Evolutionary conservation across 169 alveolate species (phyloP), one percentile per base, ranked within the genome.

Genomic region (Plasmodium vivax): DNA sequence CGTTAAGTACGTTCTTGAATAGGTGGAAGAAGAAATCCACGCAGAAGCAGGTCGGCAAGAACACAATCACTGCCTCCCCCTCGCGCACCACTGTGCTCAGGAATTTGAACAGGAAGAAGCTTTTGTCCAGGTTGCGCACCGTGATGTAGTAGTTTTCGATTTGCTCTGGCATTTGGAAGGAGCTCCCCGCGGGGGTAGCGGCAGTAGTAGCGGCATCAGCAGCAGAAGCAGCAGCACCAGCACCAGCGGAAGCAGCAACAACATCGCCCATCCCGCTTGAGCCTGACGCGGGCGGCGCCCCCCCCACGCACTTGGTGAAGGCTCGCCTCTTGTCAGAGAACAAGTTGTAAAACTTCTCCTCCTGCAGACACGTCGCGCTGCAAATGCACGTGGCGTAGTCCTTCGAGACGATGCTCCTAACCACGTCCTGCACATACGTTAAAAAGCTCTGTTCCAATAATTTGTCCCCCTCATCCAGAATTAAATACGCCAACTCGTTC

Each of bases 391-490:
- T 87, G 12, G 82, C 38, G 23, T 87, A 87, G 4, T 87, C 93
- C 62, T 54, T 75, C n/a, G 79, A 27, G 5, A 9, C 30, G 19
- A 87, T 56, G 56, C 45, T 87, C 71, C 47, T 87, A 54, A 87
- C 81, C 1, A 87, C 45, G 43, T 87, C 85, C 68, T 87, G 62
- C 8, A 87, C 83, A 75, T 87, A 75, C 36, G 27, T 87, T 51
- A 87, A 75, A 87, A 75, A 87, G 75, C 93, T 87, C 45, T 87
- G 82, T 30, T 87, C 93, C 72, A 87, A 56, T 32, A 87, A 30
- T 77, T 87, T 87, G 45, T 87, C 93, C 19, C 93, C 93, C 81
- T 87, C 93, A 75, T 87, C 93, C 72, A 87, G 34, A 54, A 87
- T 38, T 9, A 87, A 77, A 87, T 87, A 87, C 34, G 56, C 81